phyloP scores from a whole-genome alignment of 78 protist species.

The Pelomyxa schiedti region DNA sequence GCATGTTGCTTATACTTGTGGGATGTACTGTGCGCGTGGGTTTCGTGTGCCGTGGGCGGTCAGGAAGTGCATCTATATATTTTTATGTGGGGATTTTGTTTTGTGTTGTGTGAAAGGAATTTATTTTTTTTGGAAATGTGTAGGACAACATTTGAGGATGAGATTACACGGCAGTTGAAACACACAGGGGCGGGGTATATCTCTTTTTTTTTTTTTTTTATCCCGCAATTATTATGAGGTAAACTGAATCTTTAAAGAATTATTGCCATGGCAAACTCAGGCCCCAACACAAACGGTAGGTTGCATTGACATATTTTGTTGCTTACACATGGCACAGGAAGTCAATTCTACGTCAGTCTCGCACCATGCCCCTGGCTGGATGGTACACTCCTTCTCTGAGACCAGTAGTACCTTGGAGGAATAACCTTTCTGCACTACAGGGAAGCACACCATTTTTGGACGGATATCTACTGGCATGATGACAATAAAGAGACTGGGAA shows the following conservation, averaged over 20 bases:
- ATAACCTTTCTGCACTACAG: background rate
- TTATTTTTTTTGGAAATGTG: background rate
- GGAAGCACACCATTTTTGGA: slow-evolving; percentile 81
- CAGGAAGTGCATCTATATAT: too few relatives aligned
- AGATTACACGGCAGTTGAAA: slow-evolving; percentile 45
- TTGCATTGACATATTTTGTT: background rate
- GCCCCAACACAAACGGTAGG: slow-evolving; percentile 42
- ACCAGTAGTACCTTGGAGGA: background rate
- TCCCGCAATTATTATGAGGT: too few relatives aligned
- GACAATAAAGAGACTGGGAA: slow-evolving; percentile 50
- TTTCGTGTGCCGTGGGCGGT: too few relatives aligned
- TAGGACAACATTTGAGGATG: slow-evolving; percentile 61
- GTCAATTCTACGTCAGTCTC: slow-evolving; percentile 77
- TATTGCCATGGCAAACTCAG: slow-evolving; percentile 72
- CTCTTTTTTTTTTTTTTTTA: too few relatives aligned
- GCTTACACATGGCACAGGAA: slow-evolving; percentile 37
- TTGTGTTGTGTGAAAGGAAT: background rate
- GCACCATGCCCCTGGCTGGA: slow-evolving; percentile 67
- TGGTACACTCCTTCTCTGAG: background rate
- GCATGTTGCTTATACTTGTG: background rate
- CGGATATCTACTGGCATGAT: slow-evolving; percentile 61
- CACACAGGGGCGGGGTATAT: slow-evolving; percentile 87
- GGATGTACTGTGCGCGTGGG: background rate
- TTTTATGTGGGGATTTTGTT: background rate
- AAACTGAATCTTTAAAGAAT: too few relatives aligned